phyloP scores from a whole-genome alignment of 2,329 filamentous ascomycete genomes.

The Cercospora brassicicola region DNA sequence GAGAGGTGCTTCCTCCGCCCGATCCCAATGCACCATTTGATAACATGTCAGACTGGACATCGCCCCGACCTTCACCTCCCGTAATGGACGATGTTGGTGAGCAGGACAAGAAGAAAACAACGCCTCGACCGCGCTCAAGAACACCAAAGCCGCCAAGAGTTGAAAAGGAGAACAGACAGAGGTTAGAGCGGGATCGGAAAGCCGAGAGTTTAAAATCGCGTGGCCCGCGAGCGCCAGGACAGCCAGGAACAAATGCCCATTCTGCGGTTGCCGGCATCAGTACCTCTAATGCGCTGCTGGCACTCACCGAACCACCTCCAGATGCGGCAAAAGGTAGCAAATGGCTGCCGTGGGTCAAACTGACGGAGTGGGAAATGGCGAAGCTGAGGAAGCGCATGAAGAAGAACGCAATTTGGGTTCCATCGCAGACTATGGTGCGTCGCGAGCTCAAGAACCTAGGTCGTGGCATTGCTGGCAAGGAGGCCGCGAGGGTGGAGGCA shows the following conservation, averaged over 20 bases:
- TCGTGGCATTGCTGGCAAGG: constrained; percentile 52
- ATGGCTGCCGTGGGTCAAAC: constrained; percentile 62
- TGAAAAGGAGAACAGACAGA: constrained; percentile 21
- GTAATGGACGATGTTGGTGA: constrained; percentile 28
- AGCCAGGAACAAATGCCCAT: constrained; percentile 55
- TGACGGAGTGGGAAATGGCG: constrained; percentile 68
- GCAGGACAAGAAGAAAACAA: constrained; percentile 21
- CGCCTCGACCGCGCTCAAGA: constrained; percentile 35
- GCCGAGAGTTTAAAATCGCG: constrained; percentile 45
- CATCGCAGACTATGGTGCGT: constrained; percentile 82
- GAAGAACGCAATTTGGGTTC: constrained; percentile 84
- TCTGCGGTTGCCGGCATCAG: constrained; percentile 58
- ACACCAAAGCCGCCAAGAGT: constrained; percentile 42
- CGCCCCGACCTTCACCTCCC: constrained; percentile 38
- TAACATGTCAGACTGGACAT: constrained; percentile 42
- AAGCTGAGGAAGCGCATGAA: constrained; percentile 82
- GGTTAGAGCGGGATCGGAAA: constrained; percentile 40
- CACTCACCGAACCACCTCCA: constrained; percentile 59
- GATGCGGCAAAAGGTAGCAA: constrained; percentile 61
- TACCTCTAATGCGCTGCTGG: constrained; percentile 61
- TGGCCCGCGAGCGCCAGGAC: constrained; percentile 45
- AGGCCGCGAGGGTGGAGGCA: constrained; percentile 54
- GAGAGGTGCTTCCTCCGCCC: constrained; percentile 48
- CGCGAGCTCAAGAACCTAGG: constrained; percentile 71
- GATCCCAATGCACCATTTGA: constrained; percentile 44